Evolutionary conservation across 179 eudicot species (phyloP).

Genomic region (Actinidia polygama): DNA sequence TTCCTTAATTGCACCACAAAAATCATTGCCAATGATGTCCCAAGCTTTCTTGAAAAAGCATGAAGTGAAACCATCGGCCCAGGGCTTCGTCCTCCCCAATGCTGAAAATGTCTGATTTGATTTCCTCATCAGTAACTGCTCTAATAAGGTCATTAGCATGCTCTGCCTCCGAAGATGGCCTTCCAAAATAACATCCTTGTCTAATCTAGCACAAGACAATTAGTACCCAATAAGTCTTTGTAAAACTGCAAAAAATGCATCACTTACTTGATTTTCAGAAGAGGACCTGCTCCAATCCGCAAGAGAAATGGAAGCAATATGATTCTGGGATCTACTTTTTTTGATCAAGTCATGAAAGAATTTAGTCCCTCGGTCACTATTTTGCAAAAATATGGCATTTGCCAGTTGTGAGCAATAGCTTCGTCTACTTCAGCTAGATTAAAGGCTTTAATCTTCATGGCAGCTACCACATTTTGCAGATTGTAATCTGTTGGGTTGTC

Average conservation of each 20-base stretch:
- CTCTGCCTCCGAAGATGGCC: too few relatives aligned
- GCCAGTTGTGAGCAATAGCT: not conserved
- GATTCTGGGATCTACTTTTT: not conserved
- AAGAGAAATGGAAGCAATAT: too few relatives aligned
- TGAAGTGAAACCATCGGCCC: conserved; percentile 13
- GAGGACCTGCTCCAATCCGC: too few relatives aligned
- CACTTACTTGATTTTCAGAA: too few relatives aligned
- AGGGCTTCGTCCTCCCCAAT: not conserved
- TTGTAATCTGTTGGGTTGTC: too few relatives aligned
- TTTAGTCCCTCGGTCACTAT: not conserved
- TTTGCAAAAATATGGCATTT: not conserved
- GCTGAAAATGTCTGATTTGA: not conserved
- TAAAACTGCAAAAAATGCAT: too few relatives aligned
- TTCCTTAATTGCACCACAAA: not conserved
- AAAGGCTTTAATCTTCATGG: not conserved
- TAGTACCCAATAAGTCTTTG: too few relatives aligned
- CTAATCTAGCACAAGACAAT: too few relatives aligned
- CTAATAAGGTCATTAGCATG: too few relatives aligned
- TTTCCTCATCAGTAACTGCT: not conserved
- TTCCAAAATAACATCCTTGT: too few relatives aligned
- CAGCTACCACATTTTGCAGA: too few relatives aligned
- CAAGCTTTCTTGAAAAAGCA: not conserved
- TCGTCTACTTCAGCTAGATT: not conserved
- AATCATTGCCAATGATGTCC: not conserved
- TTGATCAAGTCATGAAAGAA: not conserved